A percentile compares a stretch with the other conserved stretches of the same genome.
These are phyloP conservation scores for Skeletonema costatum DNA, from an alignment of 108 stramenopile genomes.

Conservation along the genomic window DNA sequence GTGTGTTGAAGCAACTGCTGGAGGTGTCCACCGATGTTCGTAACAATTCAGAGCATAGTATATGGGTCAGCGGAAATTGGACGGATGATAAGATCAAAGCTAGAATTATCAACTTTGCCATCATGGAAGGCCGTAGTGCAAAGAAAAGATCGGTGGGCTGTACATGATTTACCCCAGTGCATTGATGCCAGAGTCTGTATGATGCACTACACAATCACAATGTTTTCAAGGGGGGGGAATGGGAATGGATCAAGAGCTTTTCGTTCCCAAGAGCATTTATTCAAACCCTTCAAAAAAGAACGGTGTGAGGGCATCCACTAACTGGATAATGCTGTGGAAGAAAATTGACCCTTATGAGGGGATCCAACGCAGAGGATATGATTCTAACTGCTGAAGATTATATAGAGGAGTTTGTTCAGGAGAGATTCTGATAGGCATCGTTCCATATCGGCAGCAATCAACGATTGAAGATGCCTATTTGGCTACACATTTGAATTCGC, in stretches of 20 bases:
- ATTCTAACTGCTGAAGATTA: conserved; percentile 27
- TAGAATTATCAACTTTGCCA: conserved; percentile 46
- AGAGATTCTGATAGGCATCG: conserved; percentile 36
- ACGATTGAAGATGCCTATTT: conserved; percentile 1
- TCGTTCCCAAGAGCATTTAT: conserved; percentile 41
- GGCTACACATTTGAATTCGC: not conserved
- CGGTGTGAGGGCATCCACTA: conserved; percentile 44
- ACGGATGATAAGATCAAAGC: conserved; percentile 40
- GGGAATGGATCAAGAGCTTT: conserved; percentile 11
- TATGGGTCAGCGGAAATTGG: conserved; percentile 43
- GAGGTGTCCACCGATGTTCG: not conserved
- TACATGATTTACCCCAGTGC: conserved; percentile 45
- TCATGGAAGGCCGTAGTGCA: conserved; percentile 50
- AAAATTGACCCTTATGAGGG: conserved; percentile 33
- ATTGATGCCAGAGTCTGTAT: conserved; percentile 39
- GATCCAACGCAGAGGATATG: conserved; percentile 15
- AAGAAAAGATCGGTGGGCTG: conserved; percentile 43
- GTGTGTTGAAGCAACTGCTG: conserved; percentile 23
- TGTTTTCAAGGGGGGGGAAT: conserved; percentile 35
- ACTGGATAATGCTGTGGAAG: conserved; percentile 46
- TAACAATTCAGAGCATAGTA: conserved; percentile 17
- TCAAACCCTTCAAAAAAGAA: conserved; percentile 46
- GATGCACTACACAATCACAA: conserved; percentile 25
- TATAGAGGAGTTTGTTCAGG: conserved; percentile 46
- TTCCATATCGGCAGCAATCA: not conserved